Evolutionary conservation across 768 basidiomycete genomes (phyloP), one percentile per base, ranked within the genome.

Genomic region (Coprinopsis strossmayeri): DNA sequence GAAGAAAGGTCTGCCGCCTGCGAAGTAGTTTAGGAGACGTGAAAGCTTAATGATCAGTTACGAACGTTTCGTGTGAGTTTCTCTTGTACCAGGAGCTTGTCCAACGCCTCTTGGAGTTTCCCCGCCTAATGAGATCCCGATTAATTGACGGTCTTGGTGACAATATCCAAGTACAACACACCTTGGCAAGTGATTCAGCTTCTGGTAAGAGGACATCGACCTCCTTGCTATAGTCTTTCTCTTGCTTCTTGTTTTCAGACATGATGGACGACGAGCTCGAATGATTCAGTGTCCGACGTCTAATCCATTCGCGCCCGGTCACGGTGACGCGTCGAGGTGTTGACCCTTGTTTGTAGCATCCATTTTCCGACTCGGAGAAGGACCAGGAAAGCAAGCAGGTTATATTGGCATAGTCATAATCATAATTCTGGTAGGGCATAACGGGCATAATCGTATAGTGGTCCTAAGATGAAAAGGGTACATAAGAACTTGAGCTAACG

Each of bases 11-110:
- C 96, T 48, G 94, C 85, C 13, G 94, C 92, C 95, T 95, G 59
- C 17, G 38, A 15, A 52, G n/a, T n/a, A 34, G 21, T 10, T 17
- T 17, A 18, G 52, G 27, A 51, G 20, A 37, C 5, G 13, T 17
- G 25, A 15, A 34, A 32, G 15, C 4, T 28, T 30, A 12, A 9
- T 42, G 18, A 13, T 1, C 13, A 9, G 24, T 62, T 28, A 68
- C 79, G 37, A 49, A 91, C 96, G 70, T 97, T 98, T 73, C 96
- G 78, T 2, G 95, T 87, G 65, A 96, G 94, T 69, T 98, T 98
- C 70, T 99, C 96, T 3, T 98, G 74, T 1, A 70, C 68, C 49
- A 93, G 75, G 49, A 98, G 79, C 70, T 88, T 91, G 68, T 99
- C 95, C 26, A 97, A 70, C 20, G 85, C 91, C 25, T 90, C 87